A percentile compares a stretch with the other conserved stretches of the same genome.
These are phyloP conservation scores for Candida fluviatilis DNA, from an alignment of 805 yeast genomes.

Conservation along the genomic window DNA sequence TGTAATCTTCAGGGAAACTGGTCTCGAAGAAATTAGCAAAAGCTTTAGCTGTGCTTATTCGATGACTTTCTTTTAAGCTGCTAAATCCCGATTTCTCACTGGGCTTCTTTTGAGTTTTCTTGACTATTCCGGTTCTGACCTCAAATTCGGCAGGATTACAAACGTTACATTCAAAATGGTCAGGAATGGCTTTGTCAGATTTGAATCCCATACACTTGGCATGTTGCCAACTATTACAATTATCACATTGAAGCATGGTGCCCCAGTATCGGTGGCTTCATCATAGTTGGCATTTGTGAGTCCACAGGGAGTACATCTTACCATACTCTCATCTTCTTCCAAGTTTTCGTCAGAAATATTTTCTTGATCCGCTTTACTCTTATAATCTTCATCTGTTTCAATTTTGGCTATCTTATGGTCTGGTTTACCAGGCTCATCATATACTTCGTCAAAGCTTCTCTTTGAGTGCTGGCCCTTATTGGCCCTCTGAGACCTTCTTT, in stretches of 20 bases:
- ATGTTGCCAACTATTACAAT: slow-evolving; percentile 72
- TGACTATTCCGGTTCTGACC: slow-evolving; percentile 9
- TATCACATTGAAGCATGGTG: slow-evolving; percentile 62
- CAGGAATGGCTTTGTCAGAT: slow-evolving; percentile 38
- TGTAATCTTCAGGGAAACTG: slow-evolving; percentile 34
- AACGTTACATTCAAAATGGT: slow-evolving; percentile 48
- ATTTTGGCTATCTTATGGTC: slow-evolving; percentile 3
- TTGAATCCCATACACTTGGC: slow-evolving; percentile 54
- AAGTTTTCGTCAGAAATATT: slow-evolving; percentile 10
- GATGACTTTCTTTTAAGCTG: slow-evolving; percentile 29
- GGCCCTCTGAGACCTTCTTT: slow-evolving; percentile 33
- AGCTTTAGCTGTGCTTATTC: slow-evolving; percentile 49
- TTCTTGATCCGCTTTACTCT: background rate
- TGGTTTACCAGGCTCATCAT: slow-evolving; percentile 6
- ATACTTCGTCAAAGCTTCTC: slow-evolving; percentile 18
- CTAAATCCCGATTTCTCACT: slow-evolving; percentile 8
- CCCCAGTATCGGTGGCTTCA: slow-evolving; percentile 53
- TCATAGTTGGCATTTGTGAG: slow-evolving; percentile 54
- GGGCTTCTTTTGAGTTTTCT: slow-evolving; percentile 1
- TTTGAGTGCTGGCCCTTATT: slow-evolving; percentile 39
- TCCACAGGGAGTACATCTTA: slow-evolving; percentile 61
- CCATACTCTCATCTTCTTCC: slow-evolving; percentile 42
- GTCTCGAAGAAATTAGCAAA: slow-evolving; percentile 42
- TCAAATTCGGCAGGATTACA: slow-evolving; percentile 27
- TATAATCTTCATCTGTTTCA: slow-evolving; percentile 11